These are phyloP conservation scores for Naganishia kalamii DNA, from an alignment of 768 basidiomycete species.

Conservation along the genomic window DNA sequence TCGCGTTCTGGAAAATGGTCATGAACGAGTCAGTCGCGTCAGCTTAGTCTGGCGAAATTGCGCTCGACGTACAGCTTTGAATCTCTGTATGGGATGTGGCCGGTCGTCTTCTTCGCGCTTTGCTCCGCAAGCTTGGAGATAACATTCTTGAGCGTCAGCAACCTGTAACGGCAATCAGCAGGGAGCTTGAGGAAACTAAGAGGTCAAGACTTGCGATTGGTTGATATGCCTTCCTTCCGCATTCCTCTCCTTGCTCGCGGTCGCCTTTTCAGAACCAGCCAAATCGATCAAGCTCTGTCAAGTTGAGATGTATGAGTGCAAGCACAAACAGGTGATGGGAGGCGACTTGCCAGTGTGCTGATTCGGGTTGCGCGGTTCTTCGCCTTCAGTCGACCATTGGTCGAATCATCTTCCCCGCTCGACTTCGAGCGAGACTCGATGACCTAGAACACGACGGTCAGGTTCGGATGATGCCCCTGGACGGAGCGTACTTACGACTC, in stretches of 20 bases:
- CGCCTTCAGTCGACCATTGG: conserved; percentile 32
- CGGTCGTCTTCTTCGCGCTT: conserved; percentile 57
- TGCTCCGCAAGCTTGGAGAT: conserved; percentile 80
- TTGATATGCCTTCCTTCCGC: conserved; percentile 96
- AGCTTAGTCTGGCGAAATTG: not conserved
- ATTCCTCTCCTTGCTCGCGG: conserved; percentile 90
- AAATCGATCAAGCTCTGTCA: conserved; percentile 82
- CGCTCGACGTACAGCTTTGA: conserved; percentile 60
- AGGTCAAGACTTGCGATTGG: conserved; percentile 44
- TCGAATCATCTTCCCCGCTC: conserved; percentile 50
- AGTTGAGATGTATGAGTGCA: not conserved
- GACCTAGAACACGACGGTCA: conserved; percentile 28
- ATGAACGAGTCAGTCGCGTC: conserved; percentile 6
- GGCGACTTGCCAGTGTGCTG: conserved; percentile 30
- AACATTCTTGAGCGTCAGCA: conserved; percentile 85
- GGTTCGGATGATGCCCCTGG: not conserved
- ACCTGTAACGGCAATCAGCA: conserved; percentile 49
- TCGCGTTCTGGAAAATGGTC: conserved; percentile 53
- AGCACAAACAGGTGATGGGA: not conserved
- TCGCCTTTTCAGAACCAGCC: conserved; percentile 93
- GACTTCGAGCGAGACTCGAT: conserved; percentile 68
- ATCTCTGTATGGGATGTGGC: conserved; percentile 91
- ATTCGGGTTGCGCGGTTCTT: conserved; percentile 39
- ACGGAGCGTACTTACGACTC: conserved; percentile 56
- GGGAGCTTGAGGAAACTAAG: not conserved